Evolutionary conservation across 2,329 filamentous ascomycete species (phyloP).

Genomic region (Aspergillus floridensis): DNA sequence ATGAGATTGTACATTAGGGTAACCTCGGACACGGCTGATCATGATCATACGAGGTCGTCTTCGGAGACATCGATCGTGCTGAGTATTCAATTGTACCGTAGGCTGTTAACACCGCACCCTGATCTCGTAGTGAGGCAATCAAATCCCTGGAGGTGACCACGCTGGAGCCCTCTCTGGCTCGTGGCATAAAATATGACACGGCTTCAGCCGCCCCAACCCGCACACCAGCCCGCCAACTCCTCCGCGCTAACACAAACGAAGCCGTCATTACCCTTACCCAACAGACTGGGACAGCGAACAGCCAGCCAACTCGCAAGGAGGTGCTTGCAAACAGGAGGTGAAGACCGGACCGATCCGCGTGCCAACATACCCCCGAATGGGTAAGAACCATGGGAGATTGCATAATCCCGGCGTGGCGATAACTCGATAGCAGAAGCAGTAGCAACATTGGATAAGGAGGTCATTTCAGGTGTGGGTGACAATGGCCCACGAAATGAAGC

Average conservation of each 20-base stretch:
- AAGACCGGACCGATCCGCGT: conserved; percentile 15
- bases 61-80: not conserved
- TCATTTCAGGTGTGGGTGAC: not conserved
- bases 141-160: no score
- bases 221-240: conserved; percentile 71
- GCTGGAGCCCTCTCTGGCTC: no score
- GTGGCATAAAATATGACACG: not conserved
- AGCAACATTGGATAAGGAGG: not conserved
- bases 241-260: conserved; percentile 50
- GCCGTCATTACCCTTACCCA: conserved; percentile 58
- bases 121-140: not conserved
- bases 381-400: conserved; percentile 17
- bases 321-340: conserved; percentile 71
- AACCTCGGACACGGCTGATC: not conserved
- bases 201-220: conserved; percentile 42
- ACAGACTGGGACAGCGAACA: conserved; percentile 59
- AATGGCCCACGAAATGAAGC: conserved; percentile 57
- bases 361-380: conserved; percentile 40
- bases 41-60: not conserved
- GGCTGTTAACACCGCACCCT: not conserved
- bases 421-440: not conserved
- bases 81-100: not conserved
- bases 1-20: conserved; percentile 28
- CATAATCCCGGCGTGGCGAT: not conserved
- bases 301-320: conserved; percentile 77